phyloP scores from a whole-genome alignment of 495 filamentous ascomycete genomes.

The Podospora conica region DNA sequence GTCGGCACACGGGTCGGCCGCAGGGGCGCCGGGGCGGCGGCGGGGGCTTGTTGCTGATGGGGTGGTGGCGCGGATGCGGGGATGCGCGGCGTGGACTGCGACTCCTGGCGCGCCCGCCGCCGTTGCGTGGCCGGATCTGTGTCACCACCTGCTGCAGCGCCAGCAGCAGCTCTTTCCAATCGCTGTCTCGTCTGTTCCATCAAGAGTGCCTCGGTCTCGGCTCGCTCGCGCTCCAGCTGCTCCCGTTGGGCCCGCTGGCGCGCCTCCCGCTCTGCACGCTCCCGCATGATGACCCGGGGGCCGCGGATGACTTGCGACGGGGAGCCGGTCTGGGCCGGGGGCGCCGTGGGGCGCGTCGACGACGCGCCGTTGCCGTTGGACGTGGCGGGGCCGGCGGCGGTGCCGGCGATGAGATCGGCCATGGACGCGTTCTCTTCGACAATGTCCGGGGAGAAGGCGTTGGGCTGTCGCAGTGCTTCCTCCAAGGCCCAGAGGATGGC shows the following conservation, averaged over 20 bases:
- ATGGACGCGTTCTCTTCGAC: conserved; percentile 91
- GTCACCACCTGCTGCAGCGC: conserved; percentile 42
- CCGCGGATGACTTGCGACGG: conserved; percentile 46
- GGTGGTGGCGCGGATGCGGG: conserved; percentile 4
- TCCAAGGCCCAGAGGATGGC: conserved; percentile 90
- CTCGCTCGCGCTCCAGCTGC: conserved; percentile 41
- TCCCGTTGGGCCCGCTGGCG: conserved; percentile 56
- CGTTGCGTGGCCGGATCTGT: conserved; percentile 39
- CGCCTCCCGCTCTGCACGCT: conserved; percentile 59
- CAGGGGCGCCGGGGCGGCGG: conserved; percentile 17
- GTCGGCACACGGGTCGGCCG: conserved; percentile 22
- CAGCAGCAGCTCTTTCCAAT: conserved; percentile 51
- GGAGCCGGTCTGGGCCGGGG: conserved; percentile 42
- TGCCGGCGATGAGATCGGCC: conserved; percentile 70
- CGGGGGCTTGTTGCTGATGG: conserved; percentile 15
- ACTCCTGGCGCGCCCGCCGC: conserved; percentile 30
- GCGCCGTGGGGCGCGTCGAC: conserved; percentile 34
- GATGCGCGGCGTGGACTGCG: conserved; percentile 13
- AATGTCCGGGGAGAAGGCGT: conserved; percentile 75
- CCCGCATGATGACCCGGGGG: conserved; percentile 71
- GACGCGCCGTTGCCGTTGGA: conserved; percentile 46
- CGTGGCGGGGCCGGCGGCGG: conserved; percentile 41
- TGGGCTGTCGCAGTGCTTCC: conserved; percentile 77
- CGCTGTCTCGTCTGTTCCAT: conserved; percentile 46
- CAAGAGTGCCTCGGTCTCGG: conserved; percentile 50